Evolutionary conservation across 352 stramenopile species (phyloP), one percentile per base, ranked within the genome.

Genomic region (Pythium volutum): DNA sequence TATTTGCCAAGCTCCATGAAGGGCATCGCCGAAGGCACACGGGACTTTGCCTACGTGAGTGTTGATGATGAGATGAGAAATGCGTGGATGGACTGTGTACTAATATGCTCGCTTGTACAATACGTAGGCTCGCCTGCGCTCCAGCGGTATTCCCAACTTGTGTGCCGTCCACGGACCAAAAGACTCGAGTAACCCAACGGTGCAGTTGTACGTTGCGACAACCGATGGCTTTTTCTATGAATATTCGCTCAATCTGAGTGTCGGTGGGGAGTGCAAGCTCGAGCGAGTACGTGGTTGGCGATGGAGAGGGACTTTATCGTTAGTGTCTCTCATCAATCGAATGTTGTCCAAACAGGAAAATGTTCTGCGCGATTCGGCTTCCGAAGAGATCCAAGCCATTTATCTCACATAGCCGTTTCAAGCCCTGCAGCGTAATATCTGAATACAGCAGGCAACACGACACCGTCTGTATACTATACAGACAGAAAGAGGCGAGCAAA

Each of bases 221-320:
- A 74, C 69, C 0, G 84, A 93, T 20, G 86, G 84, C 8, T 93
- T 87, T 57, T 95, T 95, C 64, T 95, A 93, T 64, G 84, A 95
- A 48, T 95, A 95, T 54, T 90, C 84, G 4, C 76, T 95, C 4
- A 86, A 93, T 54, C 56, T 93, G 29, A 61, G 60, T 39, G 53
- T 79, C 3, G 86, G 86, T 12, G 86, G 86, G 29, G 85, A 91
- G 59, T 95, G 86, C 76, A 89, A 89, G 48, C 73, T 95, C 18
- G 76, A 95, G 65, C 64, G 86, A n/a, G 79, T 89, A 51, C 20
- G 73, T 74, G 9, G 42, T 48, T 12, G 4, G 11, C n/a, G 25
- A 20, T 3, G 9, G 22, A 26, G 22, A 15, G 50, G 56, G 20
- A 50, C 7, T 36, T 34, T 27, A 50, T 26, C 27, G 16, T 8